Percentiles rank a stretch among this genome's conserved stretches.
phyloP scores from a whole-genome alignment of 2,329 filamentous ascomycete species.

The Diaporthe sp. region DNA sequence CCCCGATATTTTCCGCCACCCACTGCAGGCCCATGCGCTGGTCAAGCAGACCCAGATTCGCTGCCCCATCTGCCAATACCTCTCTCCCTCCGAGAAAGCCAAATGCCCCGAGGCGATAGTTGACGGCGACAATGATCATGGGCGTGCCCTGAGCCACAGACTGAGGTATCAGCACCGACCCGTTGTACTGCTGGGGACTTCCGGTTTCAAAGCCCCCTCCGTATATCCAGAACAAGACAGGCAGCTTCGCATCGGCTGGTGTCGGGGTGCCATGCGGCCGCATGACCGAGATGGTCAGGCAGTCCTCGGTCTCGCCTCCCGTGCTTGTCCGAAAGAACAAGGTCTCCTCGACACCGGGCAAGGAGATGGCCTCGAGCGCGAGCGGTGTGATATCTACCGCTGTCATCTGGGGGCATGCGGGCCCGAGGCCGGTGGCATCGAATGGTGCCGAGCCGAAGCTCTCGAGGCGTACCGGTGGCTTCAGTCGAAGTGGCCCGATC shows the following conservation, averaged over 20 bases:
- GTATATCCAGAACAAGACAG: conserved; percentile 71
- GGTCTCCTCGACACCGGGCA: conserved; percentile 43
- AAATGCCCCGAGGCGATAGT: conserved; percentile 82
- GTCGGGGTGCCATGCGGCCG: conserved; percentile 57
- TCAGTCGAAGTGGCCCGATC: conserved; percentile 69
- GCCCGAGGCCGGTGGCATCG: conserved; percentile 61
- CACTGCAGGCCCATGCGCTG: conserved; percentile 81
- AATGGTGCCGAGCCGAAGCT: conserved; percentile 61
- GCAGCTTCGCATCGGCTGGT: conserved; percentile 58
- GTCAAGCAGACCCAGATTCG: conserved; percentile 80
- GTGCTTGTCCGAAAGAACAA: neutral
- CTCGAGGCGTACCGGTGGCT: conserved; percentile 67
- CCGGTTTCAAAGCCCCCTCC: conserved; percentile 64
- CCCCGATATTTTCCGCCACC: conserved; percentile 81
- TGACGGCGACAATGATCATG: conserved; percentile 81
- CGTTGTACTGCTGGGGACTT: conserved; percentile 61
- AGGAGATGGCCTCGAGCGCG: conserved; percentile 52
- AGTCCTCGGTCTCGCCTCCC: conserved; percentile 63
- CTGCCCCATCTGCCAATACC: conserved; percentile 73
- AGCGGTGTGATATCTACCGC: conserved; percentile 52
- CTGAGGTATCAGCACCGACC: conserved; percentile 58
- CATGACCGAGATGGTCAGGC: conserved; percentile 62
- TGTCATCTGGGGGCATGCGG: conserved; percentile 72
- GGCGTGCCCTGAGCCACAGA: conserved; percentile 68
- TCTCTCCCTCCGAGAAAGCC: conserved; percentile 80